Evolutionary conservation across 208 protist genomes (phyloP), one percentile per base, ranked within the genome.

Genomic region (Leishmania arabica): DNA sequence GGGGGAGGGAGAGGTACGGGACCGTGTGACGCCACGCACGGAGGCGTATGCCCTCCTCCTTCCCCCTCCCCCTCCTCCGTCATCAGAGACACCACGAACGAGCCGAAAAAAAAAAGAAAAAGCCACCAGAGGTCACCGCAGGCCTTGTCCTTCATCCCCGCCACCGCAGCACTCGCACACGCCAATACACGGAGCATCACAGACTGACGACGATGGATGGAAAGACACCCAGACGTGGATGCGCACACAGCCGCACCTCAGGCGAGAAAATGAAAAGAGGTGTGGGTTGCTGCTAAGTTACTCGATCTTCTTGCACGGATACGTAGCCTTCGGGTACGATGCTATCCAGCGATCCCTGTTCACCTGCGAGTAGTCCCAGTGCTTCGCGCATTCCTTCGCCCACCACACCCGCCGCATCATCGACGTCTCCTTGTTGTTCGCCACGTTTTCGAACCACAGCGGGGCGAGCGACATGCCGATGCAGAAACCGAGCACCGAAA

Each of bases 331-430:
- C 24, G 93, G 93, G 81, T 95, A 95, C 64, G 81, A 66, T 8
- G 93, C 93, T 66, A 70, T 75, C 93, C 93, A 97, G 53, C 68
- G 81, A 47, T 88, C 82, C 70, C 89, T 80, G 51, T 90, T 68
- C 51, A 96, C 79, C 83, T 97, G 94, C 27, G 92, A 96, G 87
- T 93, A 95, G 84, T 97, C 93, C 90, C 93, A 97, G 79, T 95
- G 69, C 92, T 95, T 92, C n/a, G 91, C 90, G 78, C 95, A 98
- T 88, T 98, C 86, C 93, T 97, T 96, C 54, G 95, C 95, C 95
- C 95, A 98, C 95, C 95, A 98, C 73, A 97, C 90, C 4, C 95
- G 91, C 11, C 95, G 95, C 93, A 98, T 97, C 93, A 98, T 97
- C 37, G 89, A 90, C 42, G 93, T 96, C 84, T 98, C 95, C 77